Percentiles rank a stretch among this genome's conserved stretches.
These are phyloP conservation scores for Magnusiomyces fungicola DNA, from an alignment of 1,139 yeast species.

Conservation along the genomic window DNA sequence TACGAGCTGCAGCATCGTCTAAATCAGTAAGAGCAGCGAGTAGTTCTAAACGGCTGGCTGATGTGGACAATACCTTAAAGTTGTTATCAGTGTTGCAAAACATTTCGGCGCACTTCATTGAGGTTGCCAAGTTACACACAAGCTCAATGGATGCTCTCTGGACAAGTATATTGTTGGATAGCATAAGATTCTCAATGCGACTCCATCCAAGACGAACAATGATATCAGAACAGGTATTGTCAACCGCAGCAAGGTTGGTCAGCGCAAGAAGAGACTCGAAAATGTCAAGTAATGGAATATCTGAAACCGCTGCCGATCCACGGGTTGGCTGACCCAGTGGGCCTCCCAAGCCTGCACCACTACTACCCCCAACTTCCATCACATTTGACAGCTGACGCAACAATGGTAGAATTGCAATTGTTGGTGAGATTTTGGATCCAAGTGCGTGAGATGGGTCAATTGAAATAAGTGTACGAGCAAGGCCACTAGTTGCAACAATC, in stretches of 20 bases:
- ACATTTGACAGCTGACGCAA: conserved; percentile 24
- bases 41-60: conserved; percentile 24
- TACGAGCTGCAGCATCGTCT: conserved; percentile 31
- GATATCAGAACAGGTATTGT: conserved; percentile 31
- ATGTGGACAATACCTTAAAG: conserved; percentile 15
- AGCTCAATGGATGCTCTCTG: conserved; percentile 36
- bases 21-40: conserved; percentile 29
- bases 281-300: conserved; percentile 33
- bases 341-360: too few relatives aligned
- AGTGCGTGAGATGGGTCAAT: conserved; percentile 33
- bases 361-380: not conserved
- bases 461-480: conserved; percentile 33
- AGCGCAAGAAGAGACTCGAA: conserved; percentile 43
- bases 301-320: conserved; percentile 16
- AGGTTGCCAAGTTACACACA: conserved; percentile 34
- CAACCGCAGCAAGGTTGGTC: conserved; percentile 42
- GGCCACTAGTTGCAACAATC: conserved; percentile 28
- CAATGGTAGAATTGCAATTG: conserved; percentile 30
- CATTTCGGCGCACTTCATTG: conserved; percentile 33
- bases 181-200: conserved; percentile 33
- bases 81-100: conserved; percentile 29
- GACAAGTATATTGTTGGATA: conserved; percentile 29
- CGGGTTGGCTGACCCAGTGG: too few relatives aligned
- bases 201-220: conserved; percentile 36
- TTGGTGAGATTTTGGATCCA: conserved; percentile 29